Base-by-base conservation (phyloP, 371 early-diverging fungal genomes). In the Sanchytrium tribonematis region DNA sequence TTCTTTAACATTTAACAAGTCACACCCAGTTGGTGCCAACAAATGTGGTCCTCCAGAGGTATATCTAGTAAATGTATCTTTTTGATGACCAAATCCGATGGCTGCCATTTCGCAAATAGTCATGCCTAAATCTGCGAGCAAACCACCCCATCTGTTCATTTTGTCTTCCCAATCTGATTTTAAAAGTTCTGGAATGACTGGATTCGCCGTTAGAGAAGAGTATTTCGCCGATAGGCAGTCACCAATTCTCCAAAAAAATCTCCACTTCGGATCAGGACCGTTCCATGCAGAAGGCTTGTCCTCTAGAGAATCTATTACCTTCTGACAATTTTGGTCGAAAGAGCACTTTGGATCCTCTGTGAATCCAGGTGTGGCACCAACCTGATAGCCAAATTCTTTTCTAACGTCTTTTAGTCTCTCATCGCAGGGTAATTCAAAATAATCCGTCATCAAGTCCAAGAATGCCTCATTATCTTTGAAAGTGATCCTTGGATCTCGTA, bases 221-320 rank as follows among this genome's bases (percentile, higher is more conserved):
- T 81, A 85, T 70, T 81, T 80, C 78, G 31, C 80, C 78, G 28
- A 79, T 79, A 30, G 78, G 69, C 77, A 76, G 76, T 12, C 16
- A 67, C 79, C 80, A 66, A 81, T 75, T 27, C 77, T 77, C 78
- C 80, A 80, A 73, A 81, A 80, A 75, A 78, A 85, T 69, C 86
- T 79, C 86, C 86, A 86, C 73, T 86, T 86, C 30, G 84, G 83
- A 73, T 86, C 86, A 16, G 81, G 76, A 0, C 81, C 79, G 48
- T 76, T 70, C 68, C 75, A 77, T 29, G 71, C 71, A 31, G 74
- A 31, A 30, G 79, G 78, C 69, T 74, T 70, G 68, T 80, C 71
- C 66, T 74, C 75, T n/a, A 79, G 72, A 71, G 68, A 69, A 2
- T 72, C 76, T 66, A 84, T 82, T 30, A 80, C 69, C 30, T 81